phyloP scores from a whole-genome alignment of 2,329 filamentous ascomycete species.

The Cladosporium austrohemisphaericum region DNA sequence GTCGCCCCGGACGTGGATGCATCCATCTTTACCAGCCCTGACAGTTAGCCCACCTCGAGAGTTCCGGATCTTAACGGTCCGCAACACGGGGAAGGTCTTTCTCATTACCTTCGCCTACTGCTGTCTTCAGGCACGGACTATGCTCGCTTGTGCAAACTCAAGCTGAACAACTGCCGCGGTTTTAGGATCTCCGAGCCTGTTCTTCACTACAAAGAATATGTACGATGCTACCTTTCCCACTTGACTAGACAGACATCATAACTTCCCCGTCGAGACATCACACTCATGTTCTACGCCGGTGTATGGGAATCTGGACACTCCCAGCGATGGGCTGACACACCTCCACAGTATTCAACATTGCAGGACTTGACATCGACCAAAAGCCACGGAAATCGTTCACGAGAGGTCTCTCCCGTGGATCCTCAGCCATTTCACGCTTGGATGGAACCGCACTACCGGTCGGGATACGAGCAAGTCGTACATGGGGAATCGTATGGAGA shows the following conservation, averaged over 20 bases:
- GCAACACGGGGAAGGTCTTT: slow-evolving; percentile 9
- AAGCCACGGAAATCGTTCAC: not conserved
- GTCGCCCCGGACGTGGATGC: not conserved
- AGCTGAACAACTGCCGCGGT: slow-evolving; percentile 3
- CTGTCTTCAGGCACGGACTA: slow-evolving; percentile 6
- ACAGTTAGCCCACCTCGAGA: not conserved
- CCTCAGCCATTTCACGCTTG: not conserved
- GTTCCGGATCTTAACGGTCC: slow-evolving; percentile 10
- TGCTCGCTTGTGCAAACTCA: slow-evolving; percentile 7
- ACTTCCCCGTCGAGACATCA: not conserved
- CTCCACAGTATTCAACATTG: not conserved
- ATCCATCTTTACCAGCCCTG: slow-evolving; percentile 4
- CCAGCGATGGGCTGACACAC: not conserved
- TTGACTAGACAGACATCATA: not conserved
- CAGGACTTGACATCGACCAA: not conserved
- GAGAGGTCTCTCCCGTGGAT: not conserved
- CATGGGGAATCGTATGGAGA: not conserved
- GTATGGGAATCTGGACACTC: not conserved
- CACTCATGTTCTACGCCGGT: not conserved
- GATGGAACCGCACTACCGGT: not conserved
- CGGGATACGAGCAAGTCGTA: not conserved
- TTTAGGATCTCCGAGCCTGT: not conserved
- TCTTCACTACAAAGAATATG: not conserved
- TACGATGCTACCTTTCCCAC: not conserved
- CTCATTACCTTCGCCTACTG: slow-evolving; percentile 3